Conservation (phyloP, 2,329 filamentous ascomycete genomes). For the Ophiognomonia clavigignenti-juglandacearum region DNA sequence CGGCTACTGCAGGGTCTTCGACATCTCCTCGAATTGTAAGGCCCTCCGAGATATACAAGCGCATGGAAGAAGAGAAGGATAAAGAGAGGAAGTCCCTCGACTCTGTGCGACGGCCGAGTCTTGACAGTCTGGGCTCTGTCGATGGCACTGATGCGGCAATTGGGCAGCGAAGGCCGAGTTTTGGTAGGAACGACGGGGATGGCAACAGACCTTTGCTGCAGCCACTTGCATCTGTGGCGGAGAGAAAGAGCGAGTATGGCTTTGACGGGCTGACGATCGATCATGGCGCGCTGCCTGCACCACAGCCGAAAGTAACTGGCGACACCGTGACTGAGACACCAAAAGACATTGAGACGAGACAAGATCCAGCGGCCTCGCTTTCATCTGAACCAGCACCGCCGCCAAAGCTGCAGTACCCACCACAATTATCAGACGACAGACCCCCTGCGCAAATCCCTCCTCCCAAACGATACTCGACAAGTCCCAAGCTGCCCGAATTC, state of each 20-base stretch:
- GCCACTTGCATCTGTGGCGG: slow-evolving; percentile 48
- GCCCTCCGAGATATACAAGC: slow-evolving; percentile 73
- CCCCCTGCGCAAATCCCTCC: slow-evolving; percentile 15
- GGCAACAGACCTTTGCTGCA: slow-evolving; percentile 32
- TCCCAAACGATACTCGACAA: slow-evolving; percentile 38
- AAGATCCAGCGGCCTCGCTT: neutral
- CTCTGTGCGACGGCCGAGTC: slow-evolving; percentile 45
- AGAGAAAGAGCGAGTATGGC: slow-evolving; percentile 56
- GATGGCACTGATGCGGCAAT: slow-evolving; percentile 20
- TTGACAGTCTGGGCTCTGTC: slow-evolving; percentile 42
- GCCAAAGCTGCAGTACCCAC: slow-evolving; percentile 9
- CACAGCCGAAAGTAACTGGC: slow-evolving; percentile 11
- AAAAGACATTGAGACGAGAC: neutral
- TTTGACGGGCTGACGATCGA: slow-evolving; percentile 36
- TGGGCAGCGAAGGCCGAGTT: slow-evolving; percentile 19
- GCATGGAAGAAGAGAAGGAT: slow-evolving; percentile 61
- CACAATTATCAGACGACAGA: slow-evolving; percentile 7
- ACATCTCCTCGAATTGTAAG: slow-evolving; percentile 62
- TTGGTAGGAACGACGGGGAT: slow-evolving; percentile 30
- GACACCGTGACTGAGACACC: neutral
- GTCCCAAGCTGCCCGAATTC: slow-evolving; percentile 54
- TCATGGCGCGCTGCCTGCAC: slow-evolving; percentile 15
- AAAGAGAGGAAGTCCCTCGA: slow-evolving; percentile 53
- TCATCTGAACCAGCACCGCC: neutral
- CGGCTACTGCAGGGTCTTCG: slow-evolving; percentile 40